A percentile compares a stretch with the other conserved stretches of the same genome.
These are phyloP conservation scores for Exsudoporus frostii DNA, from an alignment of 768 basidiomycete genomes.

Conservation along the genomic window DNA sequence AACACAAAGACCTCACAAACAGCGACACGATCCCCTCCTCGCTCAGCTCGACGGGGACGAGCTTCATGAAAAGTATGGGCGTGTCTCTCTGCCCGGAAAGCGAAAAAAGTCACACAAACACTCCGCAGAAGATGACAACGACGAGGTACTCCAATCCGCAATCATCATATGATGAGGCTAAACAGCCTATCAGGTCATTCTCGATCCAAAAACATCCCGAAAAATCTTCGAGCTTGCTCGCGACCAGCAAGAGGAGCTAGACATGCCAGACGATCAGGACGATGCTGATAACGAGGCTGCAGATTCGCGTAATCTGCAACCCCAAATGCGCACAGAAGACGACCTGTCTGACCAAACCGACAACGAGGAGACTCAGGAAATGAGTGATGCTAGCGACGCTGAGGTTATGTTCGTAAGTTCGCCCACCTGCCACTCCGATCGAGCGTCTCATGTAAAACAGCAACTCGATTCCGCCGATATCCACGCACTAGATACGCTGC, in stretches of 20 bases:
- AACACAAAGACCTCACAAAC: conserved; percentile 50
- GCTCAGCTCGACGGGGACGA: conserved; percentile 83
- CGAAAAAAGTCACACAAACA: conserved; percentile 58
- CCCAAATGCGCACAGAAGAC: conserved; percentile 30
- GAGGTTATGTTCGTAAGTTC: conserved; percentile 60
- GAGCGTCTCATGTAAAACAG: conserved; percentile 35
- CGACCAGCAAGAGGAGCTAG: conserved; percentile 90
- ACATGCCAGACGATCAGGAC: conserved; percentile 57
- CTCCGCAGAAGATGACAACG: conserved; percentile 48
- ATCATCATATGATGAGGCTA: background rate
- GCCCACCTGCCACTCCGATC: background rate
- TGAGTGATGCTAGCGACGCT: conserved; percentile 36
- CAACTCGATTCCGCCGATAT: conserved; percentile 91
- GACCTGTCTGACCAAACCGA: conserved; percentile 62
- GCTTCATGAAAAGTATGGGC: conserved; percentile 71
- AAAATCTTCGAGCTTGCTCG: conserved; percentile 90
- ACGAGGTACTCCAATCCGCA: conserved; percentile 46
- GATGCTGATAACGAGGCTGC: conserved; percentile 34
- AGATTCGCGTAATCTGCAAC: conserved; percentile 27
- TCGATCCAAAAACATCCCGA: conserved; percentile 79
- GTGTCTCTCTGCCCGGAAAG: conserved; percentile 70
- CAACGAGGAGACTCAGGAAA: conserved; percentile 27
- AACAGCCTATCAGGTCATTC: conserved; percentile 46
- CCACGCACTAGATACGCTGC: conserved; percentile 75
- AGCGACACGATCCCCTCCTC: conserved; percentile 84